Conservation (phyloP, 2,329 filamentous ascomycete genomes). For the Colletotrichum graminicola region DNA sequence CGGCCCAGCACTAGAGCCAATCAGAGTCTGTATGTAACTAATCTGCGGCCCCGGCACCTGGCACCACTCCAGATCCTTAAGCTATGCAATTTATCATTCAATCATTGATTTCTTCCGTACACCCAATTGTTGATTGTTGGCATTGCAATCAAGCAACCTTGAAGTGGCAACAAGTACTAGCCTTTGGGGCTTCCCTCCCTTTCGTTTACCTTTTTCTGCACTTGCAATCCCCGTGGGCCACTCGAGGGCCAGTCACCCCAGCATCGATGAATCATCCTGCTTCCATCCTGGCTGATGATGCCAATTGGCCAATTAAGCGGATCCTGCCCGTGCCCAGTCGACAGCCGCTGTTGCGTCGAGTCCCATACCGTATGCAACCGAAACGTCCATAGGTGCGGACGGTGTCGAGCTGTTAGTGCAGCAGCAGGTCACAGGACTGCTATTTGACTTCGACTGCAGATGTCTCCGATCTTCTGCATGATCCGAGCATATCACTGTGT, state of each 20-base stretch:
- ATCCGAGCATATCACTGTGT: conserved; percentile 9
- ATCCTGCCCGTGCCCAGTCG: conserved; percentile 34
- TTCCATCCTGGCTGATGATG: conserved; percentile 8
- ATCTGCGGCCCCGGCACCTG: conserved; percentile 12
- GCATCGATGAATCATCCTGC: conserved; percentile 13
- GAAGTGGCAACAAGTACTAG: too few relatives aligned
- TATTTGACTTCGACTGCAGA: conserved; percentile 33
- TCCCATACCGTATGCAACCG: conserved; percentile 30
- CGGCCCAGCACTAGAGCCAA: conserved; percentile 49
- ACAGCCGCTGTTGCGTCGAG: conserved; percentile 29
- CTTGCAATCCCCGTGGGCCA: neutral
- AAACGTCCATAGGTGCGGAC: conserved; percentile 15
- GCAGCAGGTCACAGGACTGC: conserved; percentile 39
- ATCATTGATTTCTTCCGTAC: neutral
- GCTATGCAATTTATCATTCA: conserved; percentile 14
- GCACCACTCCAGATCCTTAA: conserved; percentile 19
- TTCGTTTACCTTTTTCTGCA: neutral
- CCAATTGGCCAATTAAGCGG: conserved; percentile 43
- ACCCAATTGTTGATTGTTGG: neutral
- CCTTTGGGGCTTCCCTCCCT: neutral
- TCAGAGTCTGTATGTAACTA: conserved; percentile 45
- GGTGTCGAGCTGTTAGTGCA: conserved; percentile 38
- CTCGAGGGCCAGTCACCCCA: neutral
- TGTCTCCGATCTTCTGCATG: conserved; percentile 26
- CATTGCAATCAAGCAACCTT: too few relatives aligned